phyloP scores from a whole-genome alignment of 805 yeast genomes.

The Hanseniaspora pseudoguilliermondii region DNA sequence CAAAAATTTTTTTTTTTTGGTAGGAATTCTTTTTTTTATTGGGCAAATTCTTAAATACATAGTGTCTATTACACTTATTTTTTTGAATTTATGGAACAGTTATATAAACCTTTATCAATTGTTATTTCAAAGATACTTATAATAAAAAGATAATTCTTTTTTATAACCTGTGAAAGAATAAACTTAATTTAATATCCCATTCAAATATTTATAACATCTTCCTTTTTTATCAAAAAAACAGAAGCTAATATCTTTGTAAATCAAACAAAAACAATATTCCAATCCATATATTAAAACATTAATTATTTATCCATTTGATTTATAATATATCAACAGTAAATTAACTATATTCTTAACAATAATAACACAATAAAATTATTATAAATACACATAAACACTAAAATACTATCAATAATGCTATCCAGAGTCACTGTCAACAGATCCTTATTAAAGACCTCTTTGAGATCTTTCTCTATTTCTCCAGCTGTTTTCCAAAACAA shows the following conservation, averaged over 20 bases:
- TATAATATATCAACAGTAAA: too few relatives aligned
- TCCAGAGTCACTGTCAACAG: slow-evolving; percentile 11
- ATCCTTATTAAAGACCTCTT: slow-evolving; percentile 1
- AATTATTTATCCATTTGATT: too few relatives aligned
- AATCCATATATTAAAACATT: too few relatives aligned
- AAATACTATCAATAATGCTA: not conserved
- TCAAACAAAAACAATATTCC: too few relatives aligned
- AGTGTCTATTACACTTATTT: too few relatives aligned
- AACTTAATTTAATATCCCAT: not conserved
- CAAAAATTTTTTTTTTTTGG: too few relatives aligned
- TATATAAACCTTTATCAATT: not conserved
- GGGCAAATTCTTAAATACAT: too few relatives aligned
- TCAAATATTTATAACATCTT: not conserved
- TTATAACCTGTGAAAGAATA: not conserved
- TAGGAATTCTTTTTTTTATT: too few relatives aligned
- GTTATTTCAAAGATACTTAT: not conserved
- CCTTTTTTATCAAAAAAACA: too few relatives aligned
- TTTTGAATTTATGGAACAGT: too few relatives aligned
- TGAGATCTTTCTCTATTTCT: slow-evolving; percentile 10
- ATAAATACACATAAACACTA: not conserved
- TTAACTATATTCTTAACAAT: too few relatives aligned
- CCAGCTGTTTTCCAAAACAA: slow-evolving; percentile 5
- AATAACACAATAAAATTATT: not conserved
- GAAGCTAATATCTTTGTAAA: too few relatives aligned
- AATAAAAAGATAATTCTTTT: not conserved